Evolutionary conservation across 345 rosid species (phyloP).

Genomic region (Acer campestre): DNA sequence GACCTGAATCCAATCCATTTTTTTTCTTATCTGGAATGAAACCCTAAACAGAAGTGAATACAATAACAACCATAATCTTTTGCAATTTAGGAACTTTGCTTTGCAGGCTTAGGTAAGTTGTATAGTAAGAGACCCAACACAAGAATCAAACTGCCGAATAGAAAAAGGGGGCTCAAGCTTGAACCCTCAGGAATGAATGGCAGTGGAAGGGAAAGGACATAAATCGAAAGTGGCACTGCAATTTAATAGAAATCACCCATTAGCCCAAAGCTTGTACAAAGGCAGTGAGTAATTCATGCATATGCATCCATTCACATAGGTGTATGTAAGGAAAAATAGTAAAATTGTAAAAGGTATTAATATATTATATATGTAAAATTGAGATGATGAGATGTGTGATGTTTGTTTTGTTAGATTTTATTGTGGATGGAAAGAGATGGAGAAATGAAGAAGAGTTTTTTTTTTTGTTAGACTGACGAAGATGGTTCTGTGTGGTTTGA

Average conservation of each 20-base stretch:
- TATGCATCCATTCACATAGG: background rate
- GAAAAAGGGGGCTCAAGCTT: conserved; percentile 72
- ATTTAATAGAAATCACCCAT: background rate
- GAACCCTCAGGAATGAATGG: conserved; percentile 77
- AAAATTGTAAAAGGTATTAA: no score
- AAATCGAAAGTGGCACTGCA: conserved; percentile 78
- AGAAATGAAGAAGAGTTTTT: no score
- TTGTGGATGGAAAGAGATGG: no score
- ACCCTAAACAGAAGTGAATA: background rate
- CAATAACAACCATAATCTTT: background rate
- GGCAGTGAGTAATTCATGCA: background rate
- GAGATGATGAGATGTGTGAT: no score
- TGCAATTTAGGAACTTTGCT: conserved; percentile 26
- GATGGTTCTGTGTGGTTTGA: no score
- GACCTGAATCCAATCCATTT: no score
- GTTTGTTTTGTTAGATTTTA: no score
- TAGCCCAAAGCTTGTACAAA: conserved; percentile 4
- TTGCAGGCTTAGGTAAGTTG: conserved; percentile 44
- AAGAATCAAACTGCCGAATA: conserved; percentile 53
- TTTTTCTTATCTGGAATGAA: no score
- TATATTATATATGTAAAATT: no score
- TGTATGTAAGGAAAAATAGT: conserved; percentile 2
- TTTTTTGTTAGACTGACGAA: no score
- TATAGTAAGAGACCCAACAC: conserved; percentile 67
- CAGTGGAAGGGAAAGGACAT: conserved; percentile 69